A percentile compares a stretch with the other conserved stretches of the same genome.
Conservation (phyloP, 805 yeast genomes). For the Sugiyamaella marilandica region DNA sequence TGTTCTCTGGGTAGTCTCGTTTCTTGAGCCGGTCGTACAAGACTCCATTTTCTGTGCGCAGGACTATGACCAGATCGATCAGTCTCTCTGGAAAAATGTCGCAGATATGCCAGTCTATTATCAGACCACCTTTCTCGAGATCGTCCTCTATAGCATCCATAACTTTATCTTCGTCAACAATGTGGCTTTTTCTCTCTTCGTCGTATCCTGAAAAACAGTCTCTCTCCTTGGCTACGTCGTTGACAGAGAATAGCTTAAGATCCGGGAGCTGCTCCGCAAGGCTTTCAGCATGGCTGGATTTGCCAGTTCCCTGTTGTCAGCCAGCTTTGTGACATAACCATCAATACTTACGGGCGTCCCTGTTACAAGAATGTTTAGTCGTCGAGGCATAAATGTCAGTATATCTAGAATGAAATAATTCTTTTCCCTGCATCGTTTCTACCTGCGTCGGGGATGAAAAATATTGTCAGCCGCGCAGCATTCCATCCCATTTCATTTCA, state of each 20-base stretch:
- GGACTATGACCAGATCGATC: constrained; percentile 87
- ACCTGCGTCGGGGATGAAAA: not conserved
- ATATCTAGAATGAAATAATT: no score
- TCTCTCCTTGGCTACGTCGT: constrained; percentile 75
- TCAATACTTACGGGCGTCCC: constrained; percentile 72
- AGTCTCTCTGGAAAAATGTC: constrained; percentile 91
- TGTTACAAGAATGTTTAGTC: constrained; percentile 77
- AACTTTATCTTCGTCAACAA: constrained; percentile 84
- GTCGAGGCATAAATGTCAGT: constrained; percentile 13
- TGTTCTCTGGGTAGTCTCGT: constrained; percentile 74
- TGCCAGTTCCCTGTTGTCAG: constrained; percentile 59
- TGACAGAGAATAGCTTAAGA: constrained; percentile 56
- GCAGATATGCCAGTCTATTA: constrained; percentile 97
- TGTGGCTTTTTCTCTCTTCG: constrained; percentile 74
- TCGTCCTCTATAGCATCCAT: constrained; percentile 75
- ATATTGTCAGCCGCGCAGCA: not conserved
- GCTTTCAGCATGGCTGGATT: constrained; percentile 66
- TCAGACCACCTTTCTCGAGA: constrained; percentile 77
- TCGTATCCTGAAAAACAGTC: constrained; percentile 81
- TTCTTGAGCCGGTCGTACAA: constrained; percentile 70
- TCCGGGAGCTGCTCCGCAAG: constrained; percentile 48
- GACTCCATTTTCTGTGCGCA: constrained; percentile 67
- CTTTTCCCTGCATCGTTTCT: not conserved
- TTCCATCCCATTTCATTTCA: no score
- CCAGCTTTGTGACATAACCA: constrained; percentile 7